These are phyloP conservation scores for Tulasnella sp. DNA, from an alignment of 768 basidiomycete genomes.

Conservation along the genomic window DNA sequence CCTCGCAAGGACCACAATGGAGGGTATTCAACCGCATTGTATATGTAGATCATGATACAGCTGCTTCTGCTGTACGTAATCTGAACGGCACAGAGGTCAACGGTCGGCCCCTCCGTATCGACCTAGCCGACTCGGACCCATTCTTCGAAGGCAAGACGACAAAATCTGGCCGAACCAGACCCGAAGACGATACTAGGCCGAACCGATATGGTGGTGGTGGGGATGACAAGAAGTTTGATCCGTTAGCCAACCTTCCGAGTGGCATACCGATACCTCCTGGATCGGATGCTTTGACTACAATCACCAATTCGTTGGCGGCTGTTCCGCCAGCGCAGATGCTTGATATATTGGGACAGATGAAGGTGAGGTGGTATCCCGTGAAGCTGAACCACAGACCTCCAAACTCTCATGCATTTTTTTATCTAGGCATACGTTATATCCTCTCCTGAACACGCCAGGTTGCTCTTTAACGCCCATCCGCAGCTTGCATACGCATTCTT, in stretches of 20 bases:
- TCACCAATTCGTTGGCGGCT: conserved; percentile 73
- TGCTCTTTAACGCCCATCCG: conserved; percentile 70
- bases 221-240: conserved; percentile 29
- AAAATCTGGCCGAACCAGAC: conserved; percentile 37
- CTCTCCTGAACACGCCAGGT: conserved; percentile 80
- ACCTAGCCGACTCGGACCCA: conserved; percentile 87
- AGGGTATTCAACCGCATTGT: conserved; percentile 2
- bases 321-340: conserved; percentile 78
- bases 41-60: conserved; percentile 79
- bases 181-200: conserved; percentile 35
- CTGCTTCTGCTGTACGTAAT: conserved; percentile 88
- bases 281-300: conserved; percentile 62
- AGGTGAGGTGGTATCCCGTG: conserved; percentile 49
- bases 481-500: conserved; percentile 95
- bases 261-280: conserved; percentile 69
- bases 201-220: conserved; percentile 6
- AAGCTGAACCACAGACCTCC: not conserved
- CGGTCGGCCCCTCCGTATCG: conserved; percentile 86
- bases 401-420: not conserved
- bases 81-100: conserved; percentile 87
- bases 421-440: conserved; percentile 81
- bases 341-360: conserved; percentile 96
- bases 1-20: not conserved
- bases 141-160: conserved; percentile 87
- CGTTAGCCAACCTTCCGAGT: conserved; percentile 61